Evolutionary conservation across 1,139 yeast genomes (phyloP).

Genomic region (Hansenula lynferdii): DNA sequence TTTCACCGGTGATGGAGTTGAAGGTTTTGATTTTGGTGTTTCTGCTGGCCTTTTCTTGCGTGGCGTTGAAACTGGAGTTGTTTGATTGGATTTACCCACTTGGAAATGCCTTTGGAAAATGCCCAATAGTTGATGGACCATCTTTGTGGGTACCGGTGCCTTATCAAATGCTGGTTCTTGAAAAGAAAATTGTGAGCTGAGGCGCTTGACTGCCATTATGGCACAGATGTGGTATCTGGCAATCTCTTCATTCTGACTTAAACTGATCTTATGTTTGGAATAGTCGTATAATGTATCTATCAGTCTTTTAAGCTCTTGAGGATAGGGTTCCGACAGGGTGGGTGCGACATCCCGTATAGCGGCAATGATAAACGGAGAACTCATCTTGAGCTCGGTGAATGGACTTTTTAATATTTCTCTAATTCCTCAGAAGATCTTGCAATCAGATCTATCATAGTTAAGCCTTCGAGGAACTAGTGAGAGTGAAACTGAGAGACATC

Average conservation of each 20-base stretch:
- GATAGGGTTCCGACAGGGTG: slow-evolving; percentile 41
- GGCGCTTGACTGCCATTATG: slow-evolving; percentile 49
- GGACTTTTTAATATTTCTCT: too few relatives aligned
- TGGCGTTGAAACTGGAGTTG: slow-evolving; percentile 10
- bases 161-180: slow-evolving; percentile 43
- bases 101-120: slow-evolving; percentile 11
- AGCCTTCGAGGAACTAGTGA: too few relatives aligned
- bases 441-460: too few relatives aligned
- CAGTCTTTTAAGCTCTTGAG: slow-evolving; percentile 42
- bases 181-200: slow-evolving; percentile 36
- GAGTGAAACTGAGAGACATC: too few relatives aligned
- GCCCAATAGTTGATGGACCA: slow-evolving; percentile 22
- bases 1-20: slow-evolving; percentile 4
- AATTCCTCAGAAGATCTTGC: too few relatives aligned
- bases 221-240: slow-evolving; percentile 68
- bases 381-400: slow-evolving; percentile 16
- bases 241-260: slow-evolving; percentile 48
- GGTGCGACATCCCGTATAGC: slow-evolving; percentile 45
- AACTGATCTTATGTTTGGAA: slow-evolving; percentile 44
- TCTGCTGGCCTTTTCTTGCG: slow-evolving; percentile 6
- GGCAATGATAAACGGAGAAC: slow-evolving; percentile 22
- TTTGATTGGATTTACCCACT: neutral
- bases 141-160: slow-evolving; percentile 56
- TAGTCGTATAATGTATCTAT: slow-evolving; percentile 47
- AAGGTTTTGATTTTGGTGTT: neutral